These are phyloP conservation scores for Fusarium irregulare DNA, from an alignment of 2,329 filamentous ascomycete genomes.

Conservation along the genomic window DNA sequence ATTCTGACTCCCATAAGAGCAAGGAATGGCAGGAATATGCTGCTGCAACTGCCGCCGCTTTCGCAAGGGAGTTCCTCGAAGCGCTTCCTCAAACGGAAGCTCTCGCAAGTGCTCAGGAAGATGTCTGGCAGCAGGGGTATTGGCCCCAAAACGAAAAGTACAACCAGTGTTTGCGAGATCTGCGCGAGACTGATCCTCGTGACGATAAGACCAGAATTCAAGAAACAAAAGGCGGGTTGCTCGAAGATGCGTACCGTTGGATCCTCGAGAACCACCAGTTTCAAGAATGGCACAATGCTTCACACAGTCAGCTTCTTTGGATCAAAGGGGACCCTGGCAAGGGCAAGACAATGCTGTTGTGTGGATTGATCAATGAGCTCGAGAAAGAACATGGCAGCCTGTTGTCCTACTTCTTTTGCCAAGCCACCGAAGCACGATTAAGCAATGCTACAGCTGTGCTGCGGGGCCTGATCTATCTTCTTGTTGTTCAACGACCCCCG, in stretches of 20 bases:
- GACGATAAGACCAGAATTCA: slow-evolving; percentile 53
- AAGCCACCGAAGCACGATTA: not conserved
- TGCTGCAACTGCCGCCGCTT: not conserved
- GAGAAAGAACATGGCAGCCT: fast-evolving
- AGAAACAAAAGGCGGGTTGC: slow-evolving; percentile 49
- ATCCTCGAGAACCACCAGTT: slow-evolving; percentile 48
- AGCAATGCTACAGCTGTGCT: not conserved
- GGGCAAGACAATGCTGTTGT: slow-evolving; percentile 58
- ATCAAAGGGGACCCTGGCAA: slow-evolving; percentile 55
- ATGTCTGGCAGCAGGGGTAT: too few species aligned
- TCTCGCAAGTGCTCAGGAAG: too few species aligned
- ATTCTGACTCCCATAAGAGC: not conserved
- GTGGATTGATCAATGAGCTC: slow-evolving; percentile 49
- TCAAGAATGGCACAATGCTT: not conserved
- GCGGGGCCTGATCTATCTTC: not conserved
- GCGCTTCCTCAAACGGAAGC: not conserved
- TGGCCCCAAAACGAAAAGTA: not conserved
- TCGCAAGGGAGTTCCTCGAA: not conserved
- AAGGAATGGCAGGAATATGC: not conserved
- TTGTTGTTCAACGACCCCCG: not conserved
- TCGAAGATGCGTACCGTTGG: slow-evolving; percentile 51
- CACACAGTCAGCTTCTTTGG: slow-evolving; percentile 49
- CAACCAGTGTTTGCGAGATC: slow-evolving; percentile 39
- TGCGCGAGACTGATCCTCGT: slow-evolving; percentile 47
- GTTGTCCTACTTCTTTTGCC: not conserved